Evolutionary conservation across 495 filamentous ascomycete genomes (phyloP).

Genomic region (Parathielavia hyrcaniae): DNA sequence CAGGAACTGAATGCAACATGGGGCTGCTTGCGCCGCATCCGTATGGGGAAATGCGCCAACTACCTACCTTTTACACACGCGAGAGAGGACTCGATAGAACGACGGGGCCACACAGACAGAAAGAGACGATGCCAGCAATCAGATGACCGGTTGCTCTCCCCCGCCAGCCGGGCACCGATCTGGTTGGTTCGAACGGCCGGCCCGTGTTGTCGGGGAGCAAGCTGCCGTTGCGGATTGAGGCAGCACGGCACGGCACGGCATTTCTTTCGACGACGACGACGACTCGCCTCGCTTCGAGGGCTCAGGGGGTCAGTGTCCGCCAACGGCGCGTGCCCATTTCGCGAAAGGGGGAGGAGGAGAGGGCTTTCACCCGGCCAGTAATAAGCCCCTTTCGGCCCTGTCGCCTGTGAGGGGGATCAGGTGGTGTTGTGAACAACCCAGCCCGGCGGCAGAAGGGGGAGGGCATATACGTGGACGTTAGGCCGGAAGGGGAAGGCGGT

Average conservation of each 20-base stretch:
- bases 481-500: conserved; percentile 19
- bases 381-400: too few species aligned
- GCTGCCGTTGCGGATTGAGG: not conserved
- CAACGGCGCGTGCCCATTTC: conserved; percentile 3
- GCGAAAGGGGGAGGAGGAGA: conserved; percentile 1
- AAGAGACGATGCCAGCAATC: not conserved
- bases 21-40: conserved; percentile 15
- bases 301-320: too few species aligned
- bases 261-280: too few species aligned
- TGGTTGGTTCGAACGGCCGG: conserved; percentile 4
- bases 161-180: not conserved
- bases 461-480: not conserved
- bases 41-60: not conserved
- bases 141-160: not conserved
- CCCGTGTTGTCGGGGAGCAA: not conserved
- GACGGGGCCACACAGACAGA: not conserved
- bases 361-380: too few species aligned
- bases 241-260: too few species aligned
- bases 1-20: not conserved
- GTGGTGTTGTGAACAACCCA: too few species aligned
- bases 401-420: too few species aligned
- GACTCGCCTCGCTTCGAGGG: too few species aligned
- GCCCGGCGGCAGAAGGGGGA: not conserved
- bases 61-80: too few species aligned
- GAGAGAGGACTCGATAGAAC: not conserved